A percentile compares a stretch with the other conserved stretches of the same genome.
These are phyloP conservation scores for Vitis hybrid DNA, from an alignment of 177 flowering plant species.

Conservation along the genomic window DNA sequence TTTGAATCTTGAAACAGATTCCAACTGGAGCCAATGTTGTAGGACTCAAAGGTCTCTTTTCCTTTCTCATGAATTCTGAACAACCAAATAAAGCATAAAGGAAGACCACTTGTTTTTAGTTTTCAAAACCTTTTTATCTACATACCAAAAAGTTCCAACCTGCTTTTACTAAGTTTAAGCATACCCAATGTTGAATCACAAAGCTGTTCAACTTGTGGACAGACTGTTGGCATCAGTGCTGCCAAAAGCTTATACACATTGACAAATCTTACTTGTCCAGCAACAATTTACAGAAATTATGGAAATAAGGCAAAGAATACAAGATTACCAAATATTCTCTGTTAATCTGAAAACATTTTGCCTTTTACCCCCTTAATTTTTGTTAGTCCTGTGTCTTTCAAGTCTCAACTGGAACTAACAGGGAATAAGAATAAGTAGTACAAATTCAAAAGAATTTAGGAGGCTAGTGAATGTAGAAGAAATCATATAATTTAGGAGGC, in stretches of 20 bases:
- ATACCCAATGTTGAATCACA: too few species aligned
- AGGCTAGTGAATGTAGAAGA: not conserved
- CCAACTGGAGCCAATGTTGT: not conserved
- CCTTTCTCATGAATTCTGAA: not conserved
- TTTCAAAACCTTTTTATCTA: too few species aligned
- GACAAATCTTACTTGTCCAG: too few species aligned
- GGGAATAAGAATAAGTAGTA: not conserved
- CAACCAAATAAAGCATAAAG: not conserved
- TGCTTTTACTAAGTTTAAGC: too few species aligned
- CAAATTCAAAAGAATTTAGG: not conserved
- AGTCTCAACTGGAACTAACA: not conserved
- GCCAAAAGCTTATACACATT: too few species aligned
- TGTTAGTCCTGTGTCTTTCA: too few species aligned
- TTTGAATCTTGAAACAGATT: not conserved
- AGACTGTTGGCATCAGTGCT: too few species aligned
- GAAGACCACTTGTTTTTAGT: not conserved
- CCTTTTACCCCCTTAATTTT: not conserved
- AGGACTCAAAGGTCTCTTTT: not conserved
- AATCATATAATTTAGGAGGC: conserved; percentile 3
- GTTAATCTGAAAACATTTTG: not conserved
- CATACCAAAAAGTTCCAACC: too few species aligned
- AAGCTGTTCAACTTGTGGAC: too few species aligned
- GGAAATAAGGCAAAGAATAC: too few species aligned
- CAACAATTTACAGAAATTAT: too few species aligned
- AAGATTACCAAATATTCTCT: too few species aligned